These are phyloP conservation scores for Aristolochia californica DNA, from an alignment of 164 flowering plant species.

Conservation along the genomic window DNA sequence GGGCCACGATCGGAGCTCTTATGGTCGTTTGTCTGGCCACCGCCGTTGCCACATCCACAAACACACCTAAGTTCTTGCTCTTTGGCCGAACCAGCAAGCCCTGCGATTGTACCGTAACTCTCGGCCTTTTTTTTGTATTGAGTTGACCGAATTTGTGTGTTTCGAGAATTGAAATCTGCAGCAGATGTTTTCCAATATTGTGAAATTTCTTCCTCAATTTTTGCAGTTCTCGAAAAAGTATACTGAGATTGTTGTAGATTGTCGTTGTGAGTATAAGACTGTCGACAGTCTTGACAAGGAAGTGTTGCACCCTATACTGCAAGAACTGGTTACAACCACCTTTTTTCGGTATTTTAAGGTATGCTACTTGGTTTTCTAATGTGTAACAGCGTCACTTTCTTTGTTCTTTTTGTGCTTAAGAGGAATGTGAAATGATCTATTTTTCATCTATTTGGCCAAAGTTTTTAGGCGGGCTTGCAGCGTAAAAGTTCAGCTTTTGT, in stretches of 20 bases:
- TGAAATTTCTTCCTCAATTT: background rate
- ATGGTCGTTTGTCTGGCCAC: slow-evolving; percentile 11
- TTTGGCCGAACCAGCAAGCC: slow-evolving; percentile 5
- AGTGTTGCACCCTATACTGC: slow-evolving; percentile 67
- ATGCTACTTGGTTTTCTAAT: background rate
- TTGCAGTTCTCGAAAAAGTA: slow-evolving; percentile 48
- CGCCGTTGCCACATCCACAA: slow-evolving; percentile 7
- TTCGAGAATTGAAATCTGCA: background rate
- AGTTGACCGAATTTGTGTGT: background rate
- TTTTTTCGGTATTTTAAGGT: slow-evolving; percentile 96
- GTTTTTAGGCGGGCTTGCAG: too few species aligned
- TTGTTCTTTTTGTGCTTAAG: too few species aligned
- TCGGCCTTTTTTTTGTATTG: background rate
- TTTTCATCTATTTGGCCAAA: background rate
- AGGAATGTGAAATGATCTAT: background rate
- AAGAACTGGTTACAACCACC: slow-evolving; percentile 75
- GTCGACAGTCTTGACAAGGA: slow-evolving; percentile 62
- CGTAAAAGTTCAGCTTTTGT: background rate
- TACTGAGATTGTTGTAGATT: slow-evolving; percentile 83
- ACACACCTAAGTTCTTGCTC: slow-evolving; percentile 13
- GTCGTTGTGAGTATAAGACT: slow-evolving; percentile 91
- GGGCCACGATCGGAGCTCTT: slow-evolving; percentile 10
- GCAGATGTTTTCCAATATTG: background rate
- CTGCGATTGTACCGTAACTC: slow-evolving; percentile 11
- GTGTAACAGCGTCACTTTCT: background rate